Base-by-base conservation (phyloP, 768 basidiomycete species). In the Boletus vermiculosoides region DNA sequence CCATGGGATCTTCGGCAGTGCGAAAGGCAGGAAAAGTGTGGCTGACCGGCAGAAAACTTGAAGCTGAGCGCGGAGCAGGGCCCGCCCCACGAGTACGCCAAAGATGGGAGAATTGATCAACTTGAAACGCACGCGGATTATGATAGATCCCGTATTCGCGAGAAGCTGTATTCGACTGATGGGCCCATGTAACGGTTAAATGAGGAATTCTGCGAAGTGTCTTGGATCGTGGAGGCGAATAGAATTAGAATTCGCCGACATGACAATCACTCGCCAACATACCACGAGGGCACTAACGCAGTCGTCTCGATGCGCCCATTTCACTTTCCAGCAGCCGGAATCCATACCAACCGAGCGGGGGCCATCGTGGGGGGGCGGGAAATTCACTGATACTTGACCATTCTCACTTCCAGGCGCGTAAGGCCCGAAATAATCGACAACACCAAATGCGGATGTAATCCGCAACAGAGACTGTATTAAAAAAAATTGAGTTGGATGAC, bases 151-250 rank as follows among this genome's bases (percentile, higher is more conserved):
- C 68, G 0, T 59, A 59, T 30, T 69, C 65, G 34, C 58, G 59
- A 30, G 52, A 36, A n/a, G 54, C 7, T 23, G 45, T 58, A 37
- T 59, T 54, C 46, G 78, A 80, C 55, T 86, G 85, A 68, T 92
- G 90, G 18, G 89, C 87, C 90, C 90, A 92, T 23, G 88, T 88
- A 8, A 89, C 85, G 2, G 81, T 84, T 12, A 92, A 69, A 68
- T 89, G 85, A 42, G 89, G 85, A 18, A 91, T 76, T 56, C 80
- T 77, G 55, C 86, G 82, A 60, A 92, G 77, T 5, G 87, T 83
- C 90, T 92, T 54, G 30, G 8, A 53, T 49, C n/a, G 37, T 42
- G 28, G 30, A 13, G 22, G 30, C 11, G 22, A 37, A 42, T 48
- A 34, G 6, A 10, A 50, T 64, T 37, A 60, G 54, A 20, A 46